These are phyloP conservation scores for Periconia digitata DNA, from an alignment of 2,329 filamentous ascomycete species.

Conservation along the genomic window DNA sequence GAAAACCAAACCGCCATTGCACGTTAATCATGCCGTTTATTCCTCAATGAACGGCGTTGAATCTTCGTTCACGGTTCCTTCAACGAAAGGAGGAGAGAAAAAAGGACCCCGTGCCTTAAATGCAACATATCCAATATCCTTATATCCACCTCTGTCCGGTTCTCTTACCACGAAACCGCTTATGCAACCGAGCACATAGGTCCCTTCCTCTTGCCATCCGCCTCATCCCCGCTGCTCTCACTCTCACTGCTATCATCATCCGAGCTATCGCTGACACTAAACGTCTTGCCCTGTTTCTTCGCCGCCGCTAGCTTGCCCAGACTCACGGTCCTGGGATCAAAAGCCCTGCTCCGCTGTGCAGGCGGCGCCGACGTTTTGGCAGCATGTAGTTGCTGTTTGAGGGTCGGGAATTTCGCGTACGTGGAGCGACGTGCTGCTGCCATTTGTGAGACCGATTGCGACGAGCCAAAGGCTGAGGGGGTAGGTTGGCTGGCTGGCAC, in stretches of 20 bases:
- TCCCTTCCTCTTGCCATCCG: not conserved
- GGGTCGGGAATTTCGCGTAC: slow-evolving; percentile 8
- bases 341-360: not conserved
- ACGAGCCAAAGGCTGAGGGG: not conserved
- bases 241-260: slow-evolving; percentile 7
- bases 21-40: too few species aligned
- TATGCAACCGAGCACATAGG: slow-evolving; percentile 2
- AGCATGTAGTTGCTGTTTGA: slow-evolving; percentile 7
- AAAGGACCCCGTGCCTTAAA: too few species aligned
- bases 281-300: slow-evolving; percentile 3
- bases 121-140: too few species aligned
- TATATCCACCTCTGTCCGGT: not conserved
- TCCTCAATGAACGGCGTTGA: too few species aligned
- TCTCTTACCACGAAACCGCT: not conserved
- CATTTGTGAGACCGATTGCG: slow-evolving; percentile 1
- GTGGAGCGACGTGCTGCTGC: not conserved
- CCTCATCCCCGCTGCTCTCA: slow-evolving; percentile 5
- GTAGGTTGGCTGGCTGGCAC: slow-evolving; percentile 1
- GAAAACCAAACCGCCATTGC: too few species aligned
- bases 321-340: slow-evolving; percentile 10
- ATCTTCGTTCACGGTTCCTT: too few species aligned
- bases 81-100: too few species aligned
- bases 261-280: slow-evolving; percentile 1
- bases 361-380: not conserved
- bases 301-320: slow-evolving; percentile 6